Conservation (phyloP, 164 flowering plant species). For the Vitis riparia region DNA sequence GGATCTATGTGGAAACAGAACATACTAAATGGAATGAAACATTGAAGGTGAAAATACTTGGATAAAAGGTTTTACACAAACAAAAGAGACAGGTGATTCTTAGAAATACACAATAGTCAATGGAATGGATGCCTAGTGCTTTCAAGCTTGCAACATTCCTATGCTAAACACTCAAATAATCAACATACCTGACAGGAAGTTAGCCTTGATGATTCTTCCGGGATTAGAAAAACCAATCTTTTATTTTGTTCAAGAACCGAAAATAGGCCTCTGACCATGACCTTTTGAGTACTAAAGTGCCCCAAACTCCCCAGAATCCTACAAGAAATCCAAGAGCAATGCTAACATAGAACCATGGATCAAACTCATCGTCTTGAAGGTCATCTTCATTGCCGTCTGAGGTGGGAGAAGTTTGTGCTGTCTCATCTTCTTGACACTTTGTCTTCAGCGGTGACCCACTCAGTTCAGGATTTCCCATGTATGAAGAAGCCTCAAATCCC, state of each 20-base stretch:
- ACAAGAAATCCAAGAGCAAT: neutral
- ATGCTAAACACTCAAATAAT: too few species aligned
- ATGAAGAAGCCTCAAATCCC: constrained; percentile 7
- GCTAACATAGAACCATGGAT: neutral
- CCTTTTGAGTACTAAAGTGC: neutral
- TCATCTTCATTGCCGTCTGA: neutral
- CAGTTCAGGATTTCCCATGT: constrained; percentile 4
- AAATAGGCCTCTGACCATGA: constrained; percentile 3
- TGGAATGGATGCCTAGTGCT: too few species aligned
- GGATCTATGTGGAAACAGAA: too few species aligned
- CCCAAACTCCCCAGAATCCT: constrained; percentile 6
- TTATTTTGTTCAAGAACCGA: neutral
- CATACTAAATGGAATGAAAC: too few species aligned
- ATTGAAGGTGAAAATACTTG: too few species aligned
- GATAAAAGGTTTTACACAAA: too few species aligned
- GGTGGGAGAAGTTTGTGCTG: neutral
- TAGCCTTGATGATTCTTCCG: too few species aligned
- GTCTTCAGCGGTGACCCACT: constrained; percentile 3
- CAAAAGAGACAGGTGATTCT: too few species aligned
- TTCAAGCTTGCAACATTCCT: too few species aligned
- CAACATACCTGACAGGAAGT: too few species aligned
- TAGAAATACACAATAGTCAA: too few species aligned
- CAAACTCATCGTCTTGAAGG: neutral
- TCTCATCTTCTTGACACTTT: neutral
- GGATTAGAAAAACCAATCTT: neutral